phyloP scores from a whole-genome alignment of 805 yeast genomes.

The Pichia nanzhaoensis region DNA sequence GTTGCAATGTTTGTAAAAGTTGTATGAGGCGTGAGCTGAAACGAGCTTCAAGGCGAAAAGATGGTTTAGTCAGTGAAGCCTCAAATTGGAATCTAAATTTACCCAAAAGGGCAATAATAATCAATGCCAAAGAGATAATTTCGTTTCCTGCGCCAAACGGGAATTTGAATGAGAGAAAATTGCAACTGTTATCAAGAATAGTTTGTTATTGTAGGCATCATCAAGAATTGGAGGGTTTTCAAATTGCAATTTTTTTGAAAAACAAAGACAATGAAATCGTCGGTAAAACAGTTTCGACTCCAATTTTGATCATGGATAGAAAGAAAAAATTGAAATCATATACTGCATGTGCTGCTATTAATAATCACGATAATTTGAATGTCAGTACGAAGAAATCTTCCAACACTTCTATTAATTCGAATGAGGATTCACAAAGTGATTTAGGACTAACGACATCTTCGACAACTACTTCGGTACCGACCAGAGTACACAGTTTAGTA shows the following conservation, averaged over 20 bases:
- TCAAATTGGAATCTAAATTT: conserved; percentile 70
- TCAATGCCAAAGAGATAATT: conserved; percentile 85
- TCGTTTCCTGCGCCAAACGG: conserved; percentile 57
- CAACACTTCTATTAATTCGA: conserved; percentile 24
- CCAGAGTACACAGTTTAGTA: no score
- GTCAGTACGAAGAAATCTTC: not conserved
- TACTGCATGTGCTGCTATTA: conserved; percentile 4
- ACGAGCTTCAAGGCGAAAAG: conserved; percentile 87
- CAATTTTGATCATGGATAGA: conserved; percentile 90
- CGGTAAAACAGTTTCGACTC: conserved; percentile 63
- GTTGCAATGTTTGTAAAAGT: conserved; percentile 75
- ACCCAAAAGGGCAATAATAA: conserved; percentile 77
- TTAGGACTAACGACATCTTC: conserved; percentile 20
- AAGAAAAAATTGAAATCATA: conserved; percentile 53
- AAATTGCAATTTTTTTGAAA: conserved; percentile 58
- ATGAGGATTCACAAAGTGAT: conserved; percentile 31
- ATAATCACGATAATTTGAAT: not conserved
- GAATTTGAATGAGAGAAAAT: conserved; percentile 28
- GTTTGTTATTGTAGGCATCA: conserved; percentile 97
- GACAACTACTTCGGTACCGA: not conserved
- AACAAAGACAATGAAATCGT: conserved; percentile 55
- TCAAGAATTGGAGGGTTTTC: conserved; percentile 79
- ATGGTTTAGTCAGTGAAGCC: conserved; percentile 66
- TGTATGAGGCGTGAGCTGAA: conserved; percentile 92
- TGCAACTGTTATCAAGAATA: conserved; percentile 62